These are phyloP conservation scores for Agrostemma githago DNA, from an alignment of 148 eudicot genomes.

Conservation along the genomic window DNA sequence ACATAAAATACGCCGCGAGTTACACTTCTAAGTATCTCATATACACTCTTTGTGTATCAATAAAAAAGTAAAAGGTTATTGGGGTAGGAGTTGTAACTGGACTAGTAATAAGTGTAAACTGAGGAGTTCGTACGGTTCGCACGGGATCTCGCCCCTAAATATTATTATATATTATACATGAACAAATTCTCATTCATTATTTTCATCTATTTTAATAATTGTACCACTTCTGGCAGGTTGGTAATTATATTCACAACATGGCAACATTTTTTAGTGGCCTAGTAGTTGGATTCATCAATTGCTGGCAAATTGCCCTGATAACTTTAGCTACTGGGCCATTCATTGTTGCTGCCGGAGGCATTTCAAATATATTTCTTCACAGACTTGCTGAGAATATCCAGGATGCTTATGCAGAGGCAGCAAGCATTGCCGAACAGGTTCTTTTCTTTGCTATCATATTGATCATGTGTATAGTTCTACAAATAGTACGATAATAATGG, in stretches of 20 bases:
- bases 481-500: not conserved
- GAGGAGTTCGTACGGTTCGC: too few relatives aligned
- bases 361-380: conserved; percentile 95
- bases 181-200: not conserved
- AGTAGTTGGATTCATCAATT: conserved; percentile 83
- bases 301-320: conserved; percentile 90
- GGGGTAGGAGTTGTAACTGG: too few relatives aligned
- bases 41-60: too few relatives aligned
- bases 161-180: not conserved
- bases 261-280: conserved; percentile 96
- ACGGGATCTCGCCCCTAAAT: too few relatives aligned
- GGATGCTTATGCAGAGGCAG: conserved; percentile 99
- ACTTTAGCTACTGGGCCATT: conserved; percentile 96
- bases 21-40: too few relatives aligned
- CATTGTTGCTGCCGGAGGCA: conserved; percentile 99
- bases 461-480: not conserved
- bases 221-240: conserved; percentile 56
- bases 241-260: conserved; percentile 98
- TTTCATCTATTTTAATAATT: not conserved
- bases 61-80: too few relatives aligned
- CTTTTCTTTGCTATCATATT: conserved; percentile 6
- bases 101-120: too few relatives aligned
- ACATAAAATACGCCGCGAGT: too few relatives aligned
- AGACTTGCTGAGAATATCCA: conserved; percentile 98
- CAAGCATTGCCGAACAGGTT: conserved; percentile 99